A percentile compares a stretch with the other conserved stretches of the same genome.
Conservation (phyloP, 2,329 filamentous ascomycete species). For the Cladosporium cucumerinum region DNA sequence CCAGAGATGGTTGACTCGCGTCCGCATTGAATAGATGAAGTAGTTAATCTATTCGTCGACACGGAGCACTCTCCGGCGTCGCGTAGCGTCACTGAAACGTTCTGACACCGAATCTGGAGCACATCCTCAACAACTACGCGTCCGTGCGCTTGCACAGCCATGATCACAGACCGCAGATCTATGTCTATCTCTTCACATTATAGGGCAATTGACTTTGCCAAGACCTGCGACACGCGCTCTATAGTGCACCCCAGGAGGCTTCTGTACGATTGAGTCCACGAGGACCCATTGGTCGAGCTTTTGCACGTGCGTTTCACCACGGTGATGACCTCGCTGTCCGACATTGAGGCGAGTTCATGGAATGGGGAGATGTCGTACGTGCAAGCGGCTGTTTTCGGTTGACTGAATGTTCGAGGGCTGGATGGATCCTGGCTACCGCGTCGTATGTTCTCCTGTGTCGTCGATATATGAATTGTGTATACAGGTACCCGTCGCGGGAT, state of each 20-base stretch:
- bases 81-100: neutral
- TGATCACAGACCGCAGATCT: constrained; percentile 3
- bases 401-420: neutral
- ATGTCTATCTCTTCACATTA: neutral
- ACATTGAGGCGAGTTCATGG: neutral
- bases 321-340: neutral
- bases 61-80: neutral
- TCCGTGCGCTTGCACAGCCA: constrained; percentile 11
- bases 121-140: neutral
- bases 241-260: neutral
- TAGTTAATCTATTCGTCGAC: neutral
- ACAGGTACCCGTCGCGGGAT: neutral
- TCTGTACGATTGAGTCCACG: neutral
- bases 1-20: neutral
- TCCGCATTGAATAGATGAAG: neutral
- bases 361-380: neutral
- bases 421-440: neutral
- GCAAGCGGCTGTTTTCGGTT: neutral
- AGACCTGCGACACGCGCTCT: neutral
- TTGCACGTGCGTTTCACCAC: neutral
- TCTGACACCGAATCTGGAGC: neutral
- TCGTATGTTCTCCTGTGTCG: neutral
- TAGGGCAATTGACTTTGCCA: neutral
- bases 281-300: neutral
- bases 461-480: neutral